Conservation (phyloP, 345 rosid species). For the Punica granatum region DNA sequence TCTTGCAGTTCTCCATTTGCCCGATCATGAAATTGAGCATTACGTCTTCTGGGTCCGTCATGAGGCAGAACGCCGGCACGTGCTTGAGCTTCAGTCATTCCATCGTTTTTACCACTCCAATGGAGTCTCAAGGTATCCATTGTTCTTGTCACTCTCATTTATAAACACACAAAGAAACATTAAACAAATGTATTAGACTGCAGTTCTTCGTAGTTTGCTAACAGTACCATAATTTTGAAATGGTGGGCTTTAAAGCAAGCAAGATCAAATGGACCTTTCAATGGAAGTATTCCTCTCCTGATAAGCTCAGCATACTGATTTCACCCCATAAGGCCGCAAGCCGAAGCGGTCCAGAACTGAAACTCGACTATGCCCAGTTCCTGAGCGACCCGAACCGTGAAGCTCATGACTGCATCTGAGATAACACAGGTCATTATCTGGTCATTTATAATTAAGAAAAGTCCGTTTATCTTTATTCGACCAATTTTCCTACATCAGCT, state of each 20-base stretch:
- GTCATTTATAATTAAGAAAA: too few species aligned
- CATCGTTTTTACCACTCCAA: too few species aligned
- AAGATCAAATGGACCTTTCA: constrained; percentile 13
- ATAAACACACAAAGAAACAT: too few species aligned
- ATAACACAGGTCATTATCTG: constrained; percentile 20
- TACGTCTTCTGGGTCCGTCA: constrained; percentile 8
- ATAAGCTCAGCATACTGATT: constrained; percentile 13
- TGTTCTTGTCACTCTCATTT: too few species aligned
- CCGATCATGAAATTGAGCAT: constrained; percentile 14
- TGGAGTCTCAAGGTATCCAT: too few species aligned
- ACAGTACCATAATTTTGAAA: too few species aligned
- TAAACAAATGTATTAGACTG: neutral
- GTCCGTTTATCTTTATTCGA: too few species aligned
- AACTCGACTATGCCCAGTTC: constrained; percentile 21
- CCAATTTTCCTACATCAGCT: too few species aligned
- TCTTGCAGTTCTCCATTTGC: constrained; percentile 5
- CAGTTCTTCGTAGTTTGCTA: too few species aligned
- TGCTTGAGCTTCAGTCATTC: constrained; percentile 13
- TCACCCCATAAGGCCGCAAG: constrained; percentile 19
- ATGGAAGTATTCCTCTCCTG: constrained; percentile 23
- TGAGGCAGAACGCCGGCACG: constrained; percentile 10
- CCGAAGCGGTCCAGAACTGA: constrained; percentile 19
- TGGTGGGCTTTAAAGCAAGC: neutral
- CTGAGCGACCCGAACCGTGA: constrained; percentile 12
- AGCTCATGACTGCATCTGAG: constrained; percentile 24